phyloP scores from a whole-genome alignment of 2,329 filamentous ascomycete genomes.

The Dothidotthia symphoricarpi region DNA sequence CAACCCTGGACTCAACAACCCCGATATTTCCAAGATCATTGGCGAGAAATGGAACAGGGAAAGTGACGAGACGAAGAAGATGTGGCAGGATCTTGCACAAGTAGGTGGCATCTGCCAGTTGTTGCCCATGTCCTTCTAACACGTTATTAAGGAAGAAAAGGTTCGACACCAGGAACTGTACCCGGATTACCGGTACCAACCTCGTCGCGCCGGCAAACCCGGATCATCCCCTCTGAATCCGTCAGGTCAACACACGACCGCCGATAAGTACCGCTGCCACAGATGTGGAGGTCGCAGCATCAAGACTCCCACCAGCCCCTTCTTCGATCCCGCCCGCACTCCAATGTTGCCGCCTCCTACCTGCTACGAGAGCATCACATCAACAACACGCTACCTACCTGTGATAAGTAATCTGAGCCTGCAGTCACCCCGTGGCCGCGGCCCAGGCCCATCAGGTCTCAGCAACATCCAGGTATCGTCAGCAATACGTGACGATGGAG shows the following conservation, averaged over 20 bases:
- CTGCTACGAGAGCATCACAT: slow-evolving; percentile 31
- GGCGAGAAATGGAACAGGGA: slow-evolving; percentile 87
- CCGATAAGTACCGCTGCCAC: slow-evolving; percentile 56
- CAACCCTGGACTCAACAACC: slow-evolving; percentile 88
- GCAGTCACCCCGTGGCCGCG: slow-evolving; percentile 34
- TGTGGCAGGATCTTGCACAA: slow-evolving; percentile 88
- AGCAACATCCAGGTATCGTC: slow-evolving; percentile 30
- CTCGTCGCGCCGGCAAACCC: slow-evolving; percentile 54
- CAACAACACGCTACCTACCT: slow-evolving; percentile 37
- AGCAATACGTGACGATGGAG: slow-evolving; percentile 22
- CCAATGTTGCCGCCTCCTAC: slow-evolving; percentile 43
- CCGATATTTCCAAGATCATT: slow-evolving; percentile 96
- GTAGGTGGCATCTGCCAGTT: slow-evolving; percentile 44
- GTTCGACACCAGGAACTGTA: slow-evolving; percentile 83
- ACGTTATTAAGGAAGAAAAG: slow-evolving; percentile 70
- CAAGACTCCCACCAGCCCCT: slow-evolving; percentile 61
- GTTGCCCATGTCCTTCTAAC: slow-evolving; percentile 12
- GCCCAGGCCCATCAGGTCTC: slow-evolving; percentile 26
- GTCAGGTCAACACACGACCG: slow-evolving; percentile 35
- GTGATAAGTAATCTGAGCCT: slow-evolving; percentile 45
- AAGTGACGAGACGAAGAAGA: slow-evolving; percentile 68
- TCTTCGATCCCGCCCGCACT: slow-evolving; percentile 45
- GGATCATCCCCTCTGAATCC: slow-evolving; percentile 40
- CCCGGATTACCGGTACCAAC: slow-evolving; percentile 92
- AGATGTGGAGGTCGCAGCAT: slow-evolving; percentile 71